These are phyloP conservation scores for Ceratocystiopsis minuta DNA, from an alignment of 2,329 filamentous ascomycete species.

Conservation along the genomic window DNA sequence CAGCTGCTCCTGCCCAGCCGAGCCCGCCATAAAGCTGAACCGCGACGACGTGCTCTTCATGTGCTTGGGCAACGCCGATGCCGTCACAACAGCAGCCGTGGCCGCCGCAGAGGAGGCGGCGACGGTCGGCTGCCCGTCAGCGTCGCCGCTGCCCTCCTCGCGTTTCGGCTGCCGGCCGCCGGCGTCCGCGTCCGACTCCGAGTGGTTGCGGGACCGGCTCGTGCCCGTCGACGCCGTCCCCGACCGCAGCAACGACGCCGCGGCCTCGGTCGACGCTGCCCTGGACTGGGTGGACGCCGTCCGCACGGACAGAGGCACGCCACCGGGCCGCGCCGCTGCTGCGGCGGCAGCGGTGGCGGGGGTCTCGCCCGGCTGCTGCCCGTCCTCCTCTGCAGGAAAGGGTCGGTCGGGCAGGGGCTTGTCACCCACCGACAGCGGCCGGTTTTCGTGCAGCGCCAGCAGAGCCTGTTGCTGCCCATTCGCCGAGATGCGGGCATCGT, in stretches of 20 bases:
- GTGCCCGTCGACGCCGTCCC: slow-evolving; percentile 19
- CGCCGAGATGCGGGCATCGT: too few species aligned
- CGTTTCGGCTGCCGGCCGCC: background rate
- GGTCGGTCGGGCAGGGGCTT: slow-evolving; percentile 10
- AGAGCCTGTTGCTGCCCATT: background rate
- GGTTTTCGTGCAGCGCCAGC: slow-evolving; percentile 8
- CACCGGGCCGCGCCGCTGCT: background rate
- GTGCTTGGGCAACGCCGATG: slow-evolving; percentile 32
- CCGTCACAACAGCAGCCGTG: slow-evolving; percentile 3
- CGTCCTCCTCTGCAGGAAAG: slow-evolving; percentile 13
- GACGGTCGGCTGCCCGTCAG: background rate
- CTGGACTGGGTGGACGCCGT: slow-evolving; percentile 19
- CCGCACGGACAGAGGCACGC: slow-evolving; percentile 13
- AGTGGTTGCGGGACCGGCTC: slow-evolving; percentile 33
- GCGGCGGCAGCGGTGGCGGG: slow-evolving; percentile 11
- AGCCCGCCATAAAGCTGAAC: slow-evolving; percentile 65
- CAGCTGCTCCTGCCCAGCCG: slow-evolving; percentile 47
- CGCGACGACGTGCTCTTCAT: slow-evolving; percentile 64
- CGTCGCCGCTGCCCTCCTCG: background rate
- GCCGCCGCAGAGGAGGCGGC: slow-evolving; percentile 1
- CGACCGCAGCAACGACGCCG: slow-evolving; percentile 7
- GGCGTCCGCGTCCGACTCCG: slow-evolving; percentile 31
- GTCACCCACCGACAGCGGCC: slow-evolving; percentile 8
- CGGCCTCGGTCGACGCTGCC: slow-evolving; percentile 13
- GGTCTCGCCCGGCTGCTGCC: slow-evolving; percentile 9